Conservation (phyloP, 805 yeast species). For the Scheffersomyces coipomensis region DNA sequence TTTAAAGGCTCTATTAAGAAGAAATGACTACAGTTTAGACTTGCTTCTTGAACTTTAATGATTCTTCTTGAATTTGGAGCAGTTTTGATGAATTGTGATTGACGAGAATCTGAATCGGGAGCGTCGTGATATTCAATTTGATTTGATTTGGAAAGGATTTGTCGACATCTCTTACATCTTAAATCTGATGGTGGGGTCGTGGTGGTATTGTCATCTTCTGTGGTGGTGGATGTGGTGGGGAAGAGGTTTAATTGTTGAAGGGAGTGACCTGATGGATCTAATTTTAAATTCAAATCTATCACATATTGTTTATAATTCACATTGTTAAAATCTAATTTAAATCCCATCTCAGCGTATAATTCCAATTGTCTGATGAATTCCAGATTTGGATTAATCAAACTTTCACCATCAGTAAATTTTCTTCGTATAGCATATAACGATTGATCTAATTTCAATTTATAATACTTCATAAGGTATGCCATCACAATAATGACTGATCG, state of each 20-base stretch:
- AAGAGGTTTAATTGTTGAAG: slow-evolving; percentile 19
- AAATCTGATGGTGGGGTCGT: slow-evolving; percentile 31
- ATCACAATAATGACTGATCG: slow-evolving; percentile 46
- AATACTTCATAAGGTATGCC: slow-evolving; percentile 50
- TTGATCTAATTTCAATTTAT: slow-evolving; percentile 54
- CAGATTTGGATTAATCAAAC: slow-evolving; percentile 63
- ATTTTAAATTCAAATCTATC: slow-evolving; percentile 18
- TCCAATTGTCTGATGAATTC: slow-evolving; percentile 72
- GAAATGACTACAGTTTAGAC: slow-evolving; percentile 72
- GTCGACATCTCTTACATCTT: slow-evolving; percentile 83
- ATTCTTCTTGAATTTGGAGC: slow-evolving; percentile 63
- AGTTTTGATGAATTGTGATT: slow-evolving; percentile 62
- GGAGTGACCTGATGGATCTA: slow-evolving; percentile 43
- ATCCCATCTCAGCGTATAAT: slow-evolving; percentile 48
- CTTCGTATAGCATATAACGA: slow-evolving; percentile 77
- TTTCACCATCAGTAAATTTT: slow-evolving; percentile 53
- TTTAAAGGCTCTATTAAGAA: slow-evolving; percentile 77
- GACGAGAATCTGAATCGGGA: slow-evolving; percentile 64
- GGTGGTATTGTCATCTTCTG: slow-evolving; percentile 1
- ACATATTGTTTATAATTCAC: slow-evolving; percentile 25
- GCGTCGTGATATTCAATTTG: slow-evolving; percentile 65
- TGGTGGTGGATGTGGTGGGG: slow-evolving; percentile 16
- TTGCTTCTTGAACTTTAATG: slow-evolving; percentile 55
- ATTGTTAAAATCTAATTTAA: slow-evolving; percentile 20
- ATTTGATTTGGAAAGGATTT: slow-evolving; percentile 59